Conservation (phyloP, 495 filamentous ascomycete species). For the Haplographium delicatum region DNA sequence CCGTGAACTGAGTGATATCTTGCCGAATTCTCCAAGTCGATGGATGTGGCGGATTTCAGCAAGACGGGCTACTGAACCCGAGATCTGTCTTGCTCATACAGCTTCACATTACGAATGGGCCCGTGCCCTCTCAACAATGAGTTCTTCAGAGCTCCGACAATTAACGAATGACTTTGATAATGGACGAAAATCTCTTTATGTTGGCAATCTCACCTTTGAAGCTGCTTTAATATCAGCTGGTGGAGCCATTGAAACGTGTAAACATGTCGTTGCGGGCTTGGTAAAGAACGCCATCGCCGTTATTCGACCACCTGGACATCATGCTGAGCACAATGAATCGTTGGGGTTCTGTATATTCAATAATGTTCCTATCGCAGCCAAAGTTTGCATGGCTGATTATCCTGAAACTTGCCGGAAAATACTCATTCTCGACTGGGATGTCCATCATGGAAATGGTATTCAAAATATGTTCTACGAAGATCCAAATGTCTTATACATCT, state of each 20-base stretch:
- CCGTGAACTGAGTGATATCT: conserved; percentile 36
- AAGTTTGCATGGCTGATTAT: conserved; percentile 71
- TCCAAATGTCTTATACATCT: conserved; percentile 94
- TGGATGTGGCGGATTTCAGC: conserved; percentile 73
- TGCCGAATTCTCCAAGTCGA: conserved; percentile 43
- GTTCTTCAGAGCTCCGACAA: conserved; percentile 56
- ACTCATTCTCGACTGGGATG: conserved; percentile 92
- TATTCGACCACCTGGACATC: conserved; percentile 91
- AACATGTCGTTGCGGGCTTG: conserved; percentile 68
- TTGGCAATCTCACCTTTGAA: conserved; percentile 74
- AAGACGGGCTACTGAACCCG: conserved; percentile 65
- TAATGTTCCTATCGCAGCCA: conserved; percentile 87
- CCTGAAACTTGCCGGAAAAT: conserved; percentile 79
- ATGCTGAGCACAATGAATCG: conserved; percentile 76
- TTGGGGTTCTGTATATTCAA: conserved; percentile 98
- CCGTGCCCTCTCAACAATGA: conserved; percentile 44
- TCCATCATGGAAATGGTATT: conserved; percentile 87
- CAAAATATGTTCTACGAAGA: conserved; percentile 94
- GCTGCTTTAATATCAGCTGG: conserved; percentile 82
- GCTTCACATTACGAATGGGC: conserved; percentile 74
- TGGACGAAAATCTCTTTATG: conserved; percentile 80
- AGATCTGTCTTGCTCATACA: conserved; percentile 74
- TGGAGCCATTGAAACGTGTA: conserved; percentile 90
- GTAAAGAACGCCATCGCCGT: conserved; percentile 94
- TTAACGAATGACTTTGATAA: conserved; percentile 52